These are phyloP conservation scores for Tuber magnatum DNA, from an alignment of 495 filamentous ascomycete genomes.

Conservation along the genomic window DNA sequence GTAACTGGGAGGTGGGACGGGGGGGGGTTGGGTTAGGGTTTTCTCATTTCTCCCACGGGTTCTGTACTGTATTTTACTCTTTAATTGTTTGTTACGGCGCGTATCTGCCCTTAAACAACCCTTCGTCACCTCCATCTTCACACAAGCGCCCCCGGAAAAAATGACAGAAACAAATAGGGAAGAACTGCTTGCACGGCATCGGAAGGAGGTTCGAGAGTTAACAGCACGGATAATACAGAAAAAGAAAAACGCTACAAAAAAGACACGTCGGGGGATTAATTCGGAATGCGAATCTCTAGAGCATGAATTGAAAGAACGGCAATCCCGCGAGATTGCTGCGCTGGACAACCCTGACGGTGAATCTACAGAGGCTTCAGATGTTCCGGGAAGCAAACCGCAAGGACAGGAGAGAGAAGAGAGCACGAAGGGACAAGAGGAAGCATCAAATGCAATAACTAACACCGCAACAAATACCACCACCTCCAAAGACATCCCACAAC, in stretches of 20 bases:
- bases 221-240: conserved; percentile 80
- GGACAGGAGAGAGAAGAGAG: conserved; percentile 15
- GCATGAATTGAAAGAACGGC: conserved; percentile 57
- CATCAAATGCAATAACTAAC: conserved; percentile 22
- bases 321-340: conserved; percentile 57
- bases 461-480: conserved; percentile 15
- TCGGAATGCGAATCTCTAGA: conserved; percentile 74
- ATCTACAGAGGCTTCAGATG: conserved; percentile 13
- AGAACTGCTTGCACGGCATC: conserved; percentile 67
- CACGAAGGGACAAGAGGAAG: conserved; percentile 14
- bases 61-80: neutral
- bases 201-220: conserved; percentile 82
- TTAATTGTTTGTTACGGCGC: neutral
- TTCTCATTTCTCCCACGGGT: neutral
- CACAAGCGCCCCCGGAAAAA: neutral
- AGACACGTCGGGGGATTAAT: conserved; percentile 82
- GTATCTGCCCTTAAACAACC: neutral
- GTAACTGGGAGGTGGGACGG: neutral
- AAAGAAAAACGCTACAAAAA: conserved; percentile 92
- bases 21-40: conserved; percentile 26
- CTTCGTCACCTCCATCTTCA: neutral
- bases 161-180: conserved; percentile 49
- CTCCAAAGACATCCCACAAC: conserved; percentile 12
- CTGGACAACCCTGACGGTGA: conserved; percentile 44
- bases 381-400: conserved; percentile 25